Base-by-base conservation (phyloP, 441 rosid species). In the Eutrema salsugineum region DNA sequence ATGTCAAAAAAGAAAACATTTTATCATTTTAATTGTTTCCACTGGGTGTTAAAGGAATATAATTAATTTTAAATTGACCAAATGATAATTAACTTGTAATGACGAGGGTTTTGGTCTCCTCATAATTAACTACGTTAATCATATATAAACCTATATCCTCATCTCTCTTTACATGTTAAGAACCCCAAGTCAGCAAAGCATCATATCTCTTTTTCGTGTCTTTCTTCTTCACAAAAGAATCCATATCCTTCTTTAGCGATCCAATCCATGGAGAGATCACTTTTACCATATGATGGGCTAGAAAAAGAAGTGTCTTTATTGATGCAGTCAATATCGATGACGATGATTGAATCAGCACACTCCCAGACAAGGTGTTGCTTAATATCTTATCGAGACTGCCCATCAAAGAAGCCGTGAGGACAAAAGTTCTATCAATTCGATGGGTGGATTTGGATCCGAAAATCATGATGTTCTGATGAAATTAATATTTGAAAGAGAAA, bases 391-490 rank as follows among this genome's bases (percentile, higher is more conserved):
- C 64, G 12, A 24, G n/a, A 0, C 8, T 22, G 20, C 20, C 49
- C 4, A 20, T 20, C 0, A 16, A 59, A 8, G 64, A 59, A 40
- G 11, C 15, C 33, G 5, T n/a, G n/a, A n/a, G n/a, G n/a, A n/a
- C n/a, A n/a, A n/a, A n/a, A n/a, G n/a, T n/a, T n/a, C n/a, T n/a
- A 14, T 39, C 64, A 1, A 8, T 22, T 4, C 28, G 35, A 20
- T 39, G 64, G 64, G 3, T 3, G 48, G 12, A 36, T 20, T 46
- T 58, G 32, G n/a, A n/a, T n/a, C n/a, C 87, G n/a, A n/a, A n/a
- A n/a, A n/a, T n/a, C n/a, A n/a, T n/a, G n/a, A n/a, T n/a, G n/a
- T n/a, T n/a, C n/a, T n/a, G n/a, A n/a, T n/a, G n/a, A n/a, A n/a
- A n/a, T n/a, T n/a, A n/a, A n/a, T n/a, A n/a, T n/a, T n/a, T n/a